A percentile compares a stretch with the other conserved stretches of the same genome.
These are phyloP conservation scores for Scenedesmus sp. DNA, from an alignment of 163 green algal species.

Conservation along the genomic window DNA sequence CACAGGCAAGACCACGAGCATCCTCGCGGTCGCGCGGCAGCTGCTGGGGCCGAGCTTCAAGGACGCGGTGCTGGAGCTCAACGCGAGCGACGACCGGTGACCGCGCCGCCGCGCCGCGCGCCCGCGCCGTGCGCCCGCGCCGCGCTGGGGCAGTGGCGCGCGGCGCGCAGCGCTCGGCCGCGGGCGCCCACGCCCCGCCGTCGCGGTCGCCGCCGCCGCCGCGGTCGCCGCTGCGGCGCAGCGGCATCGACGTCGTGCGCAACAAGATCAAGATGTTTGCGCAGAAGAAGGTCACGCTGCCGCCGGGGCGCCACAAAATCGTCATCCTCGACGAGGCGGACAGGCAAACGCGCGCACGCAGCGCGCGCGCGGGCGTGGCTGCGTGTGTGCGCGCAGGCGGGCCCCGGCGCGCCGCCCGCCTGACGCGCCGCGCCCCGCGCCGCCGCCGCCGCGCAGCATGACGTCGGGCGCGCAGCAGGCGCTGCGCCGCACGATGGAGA, in stretches of 20 bases:
- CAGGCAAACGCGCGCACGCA: conserved; percentile 62
- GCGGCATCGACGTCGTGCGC: conserved; percentile 98
- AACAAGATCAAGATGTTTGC: conserved; percentile 99
- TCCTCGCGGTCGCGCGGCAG: conserved; percentile 90
- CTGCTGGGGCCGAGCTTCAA: conserved; percentile 89
- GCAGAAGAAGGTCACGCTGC: conserved; percentile 96
- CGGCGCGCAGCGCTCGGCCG: background rate
- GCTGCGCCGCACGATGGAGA: conserved; percentile 98
- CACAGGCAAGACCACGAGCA: conserved; percentile 98
- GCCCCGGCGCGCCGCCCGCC: no score
- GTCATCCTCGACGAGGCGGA: conserved; percentile 98
- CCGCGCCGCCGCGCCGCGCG: background rate
- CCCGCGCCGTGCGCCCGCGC: background rate
- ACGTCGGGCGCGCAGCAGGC: conserved; percentile 90
- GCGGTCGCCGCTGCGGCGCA: conserved; percentile 48
- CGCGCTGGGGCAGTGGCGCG: no score
- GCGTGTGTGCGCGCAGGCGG: no score
- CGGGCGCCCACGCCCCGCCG: background rate
- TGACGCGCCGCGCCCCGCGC: no score
- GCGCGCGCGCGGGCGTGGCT: no score
- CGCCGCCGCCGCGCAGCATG: conserved; percentile 11
- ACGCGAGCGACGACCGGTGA: conserved; percentile 95
- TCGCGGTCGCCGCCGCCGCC: background rate
- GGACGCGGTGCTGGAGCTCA: conserved; percentile 97
- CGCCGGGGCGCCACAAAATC: conserved; percentile 94